phyloP scores from a whole-genome alignment of 495 filamentous ascomycete species.

The Aspergillus indologenus region DNA sequence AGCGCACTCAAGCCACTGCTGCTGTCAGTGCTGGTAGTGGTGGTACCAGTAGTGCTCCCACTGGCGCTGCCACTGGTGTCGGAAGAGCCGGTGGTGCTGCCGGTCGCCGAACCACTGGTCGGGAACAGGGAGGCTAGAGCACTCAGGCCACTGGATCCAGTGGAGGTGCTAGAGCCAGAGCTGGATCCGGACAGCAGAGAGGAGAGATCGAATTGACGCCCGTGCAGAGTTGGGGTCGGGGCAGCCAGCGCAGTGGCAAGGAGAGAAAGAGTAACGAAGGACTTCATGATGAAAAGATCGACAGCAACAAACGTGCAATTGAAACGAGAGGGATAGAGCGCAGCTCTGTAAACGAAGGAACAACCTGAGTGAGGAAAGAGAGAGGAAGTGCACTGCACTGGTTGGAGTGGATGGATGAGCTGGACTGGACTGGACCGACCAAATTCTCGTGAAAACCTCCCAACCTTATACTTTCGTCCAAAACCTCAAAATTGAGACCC shows the following conservation, averaged over 20 bases:
- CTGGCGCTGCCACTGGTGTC: constrained; percentile 8
- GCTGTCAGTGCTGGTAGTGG: constrained; percentile 7
- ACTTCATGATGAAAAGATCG: constrained; percentile 21
- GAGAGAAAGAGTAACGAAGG: constrained; percentile 21
- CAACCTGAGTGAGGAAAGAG: background rate
- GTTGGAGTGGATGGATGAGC: background rate
- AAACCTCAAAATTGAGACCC: background rate
- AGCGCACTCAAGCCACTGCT: constrained; percentile 1
- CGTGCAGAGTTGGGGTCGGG: constrained; percentile 27
- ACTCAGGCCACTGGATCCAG: constrained; percentile 17
- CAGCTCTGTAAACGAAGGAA: background rate
- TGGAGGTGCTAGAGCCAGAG: constrained; percentile 10
- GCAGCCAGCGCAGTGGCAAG: constrained; percentile 25
- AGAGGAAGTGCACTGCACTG: constrained; percentile 2
- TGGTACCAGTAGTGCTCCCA: background rate
- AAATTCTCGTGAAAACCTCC: background rate
- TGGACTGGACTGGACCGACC: background rate
- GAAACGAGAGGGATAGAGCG: background rate
- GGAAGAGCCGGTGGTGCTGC: background rate
- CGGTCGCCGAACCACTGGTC: background rate
- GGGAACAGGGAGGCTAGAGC: constrained; percentile 15
- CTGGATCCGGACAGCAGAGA: constrained; percentile 2
- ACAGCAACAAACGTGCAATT: background rate
- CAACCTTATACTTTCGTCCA: background rate
- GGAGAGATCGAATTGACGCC: constrained; percentile 15